Conservation (phyloP, 257 asterid genomes). For the Agastache rugosa region DNA sequence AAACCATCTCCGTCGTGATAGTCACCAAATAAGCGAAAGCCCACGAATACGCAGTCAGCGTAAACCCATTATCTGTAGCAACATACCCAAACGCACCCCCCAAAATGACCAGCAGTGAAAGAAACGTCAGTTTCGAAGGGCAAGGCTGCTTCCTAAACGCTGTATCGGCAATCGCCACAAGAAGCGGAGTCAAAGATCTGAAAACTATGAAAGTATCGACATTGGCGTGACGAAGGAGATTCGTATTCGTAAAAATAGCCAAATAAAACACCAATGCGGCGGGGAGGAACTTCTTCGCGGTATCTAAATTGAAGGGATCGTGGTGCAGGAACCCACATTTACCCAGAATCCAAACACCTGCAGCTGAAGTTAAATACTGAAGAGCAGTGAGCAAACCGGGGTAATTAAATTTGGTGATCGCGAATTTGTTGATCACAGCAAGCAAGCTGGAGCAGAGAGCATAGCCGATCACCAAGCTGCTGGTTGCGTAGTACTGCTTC, state of each 20-base stretch:
- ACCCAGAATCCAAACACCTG: slow-evolving; percentile 87
- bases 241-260: slow-evolving; percentile 93
- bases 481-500: slow-evolving; percentile 73
- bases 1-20: slow-evolving; percentile 97
- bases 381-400: slow-evolving; percentile 93
- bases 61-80: slow-evolving; percentile 84
- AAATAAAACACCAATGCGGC: slow-evolving; percentile 88
- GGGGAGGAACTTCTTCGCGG: slow-evolving; percentile 89
- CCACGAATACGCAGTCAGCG: slow-evolving; percentile 92
- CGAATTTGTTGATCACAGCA: slow-evolving; percentile 90
- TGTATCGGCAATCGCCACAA: slow-evolving; percentile 93
- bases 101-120: slow-evolving; percentile 66
- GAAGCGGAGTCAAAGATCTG: slow-evolving; percentile 81
- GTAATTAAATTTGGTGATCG: slow-evolving; percentile 86
- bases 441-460: slow-evolving; percentile 95
- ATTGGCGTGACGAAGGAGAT: slow-evolving; percentile 93
- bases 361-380: slow-evolving; percentile 85
- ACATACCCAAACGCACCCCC: slow-evolving; percentile 91
- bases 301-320: slow-evolving; percentile 73
- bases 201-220: slow-evolving; percentile 95
- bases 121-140: slow-evolving; percentile 83
- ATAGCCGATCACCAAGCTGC: slow-evolving; percentile 86
- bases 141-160: slow-evolving; percentile 79
- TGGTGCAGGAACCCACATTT: slow-evolving; percentile 80
- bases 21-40: slow-evolving; percentile 92